Conservation (phyloP, 805 yeast species). For the Cyberlindnera lachancei region DNA sequence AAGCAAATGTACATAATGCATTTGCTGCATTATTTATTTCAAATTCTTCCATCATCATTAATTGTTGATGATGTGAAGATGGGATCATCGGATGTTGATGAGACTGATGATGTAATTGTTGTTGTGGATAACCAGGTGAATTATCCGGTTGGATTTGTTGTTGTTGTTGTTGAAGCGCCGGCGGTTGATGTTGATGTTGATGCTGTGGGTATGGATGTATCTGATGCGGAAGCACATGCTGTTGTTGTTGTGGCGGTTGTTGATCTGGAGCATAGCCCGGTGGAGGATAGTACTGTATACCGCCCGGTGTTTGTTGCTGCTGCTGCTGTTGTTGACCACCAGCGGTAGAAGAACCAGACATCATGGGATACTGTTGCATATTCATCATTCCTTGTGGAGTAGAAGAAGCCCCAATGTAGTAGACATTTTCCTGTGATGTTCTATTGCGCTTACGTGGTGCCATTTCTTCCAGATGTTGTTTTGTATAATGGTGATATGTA, state of each 20-base stretch:
- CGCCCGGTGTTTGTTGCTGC: background rate
- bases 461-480: too few relatives aligned
- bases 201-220: background rate
- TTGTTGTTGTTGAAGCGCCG: background rate
- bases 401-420: constrained; percentile 2
- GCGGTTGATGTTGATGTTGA: background rate
- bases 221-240: background rate
- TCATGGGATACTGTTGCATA: background rate
- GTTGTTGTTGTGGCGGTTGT: background rate
- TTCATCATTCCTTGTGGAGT: background rate
- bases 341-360: background rate
- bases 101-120: background rate
- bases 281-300: background rate
- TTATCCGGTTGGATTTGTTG: background rate
- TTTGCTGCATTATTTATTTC: constrained; percentile 1
- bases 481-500: too few relatives aligned
- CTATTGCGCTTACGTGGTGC: constrained; percentile 2
- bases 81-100: background rate
- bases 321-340: background rate
- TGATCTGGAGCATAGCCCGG: background rate
- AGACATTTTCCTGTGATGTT: constrained; percentile 4
- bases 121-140: background rate
- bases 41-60: constrained; percentile 2
- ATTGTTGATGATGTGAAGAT: background rate
- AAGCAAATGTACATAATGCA: constrained; percentile 1